Base-by-base conservation (phyloP, 2,329 filamentous ascomycete genomes). In the Kalaharituber pfeilii region DNA sequence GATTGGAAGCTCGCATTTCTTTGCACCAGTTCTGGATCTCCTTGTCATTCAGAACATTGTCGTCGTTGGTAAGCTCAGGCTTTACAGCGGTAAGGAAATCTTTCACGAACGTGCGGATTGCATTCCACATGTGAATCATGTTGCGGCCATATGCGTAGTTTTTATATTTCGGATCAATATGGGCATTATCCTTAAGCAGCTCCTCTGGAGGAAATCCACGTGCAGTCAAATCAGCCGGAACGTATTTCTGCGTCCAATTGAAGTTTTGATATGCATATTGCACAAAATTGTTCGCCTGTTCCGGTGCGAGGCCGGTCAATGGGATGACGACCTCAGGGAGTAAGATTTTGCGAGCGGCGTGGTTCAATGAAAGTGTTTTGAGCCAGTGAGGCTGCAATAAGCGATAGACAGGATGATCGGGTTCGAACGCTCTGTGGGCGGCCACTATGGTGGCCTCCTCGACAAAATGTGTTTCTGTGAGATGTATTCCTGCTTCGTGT, bases 71-170 rank as follows among this genome's bases (percentile, higher is more conserved):
- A 58, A 69, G 70, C n/a, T 63, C 52, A 18, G 65, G 64, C 2
- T 59, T 53, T 0, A 73, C 64, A 61, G 72, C 68, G 1, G 65
- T 63, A 24, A 62, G 61, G 50, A 15, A 36, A 36, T 6, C 6
- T 15, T 2, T 2, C 2, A 73, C 71, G 57, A 72, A 75, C 4
- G 66, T 59, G 18, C 66, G 67, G 27, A 75, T 66, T 3, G 64
- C 64, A 5, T 62, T 59, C 73, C 73, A 75, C 63, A 75, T 69
- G 5, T 65, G 60, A 3, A 67, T 60, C 61, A 73, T 71, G 62
- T 72, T 70, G 57, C 68, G 69, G 18, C 67, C 73, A 57, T 74
- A 75, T 6, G 69, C 66, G 59, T 75, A 75, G 63, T 75, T 75
- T 53, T 67, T 69, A 6, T 61, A 62, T 2, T 62, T 52, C 22